Conservation (phyloP, 2,329 filamentous ascomycete species). For the Eurotiales sp. region DNA sequence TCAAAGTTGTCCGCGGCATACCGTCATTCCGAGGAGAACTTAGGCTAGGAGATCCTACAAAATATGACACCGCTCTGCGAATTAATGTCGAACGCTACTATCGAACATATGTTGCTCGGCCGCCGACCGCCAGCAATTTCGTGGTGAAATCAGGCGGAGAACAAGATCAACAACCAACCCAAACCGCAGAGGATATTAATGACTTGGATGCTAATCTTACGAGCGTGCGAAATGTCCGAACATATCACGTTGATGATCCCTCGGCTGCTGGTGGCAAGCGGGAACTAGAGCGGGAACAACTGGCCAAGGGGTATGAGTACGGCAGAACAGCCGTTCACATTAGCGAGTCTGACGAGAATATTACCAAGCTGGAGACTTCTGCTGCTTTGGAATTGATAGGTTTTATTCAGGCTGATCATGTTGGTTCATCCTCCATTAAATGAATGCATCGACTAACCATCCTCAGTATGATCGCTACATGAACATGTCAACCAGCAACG, state of each 20-base stretch:
- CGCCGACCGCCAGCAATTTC: conserved; percentile 74
- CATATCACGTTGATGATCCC: conserved; percentile 76
- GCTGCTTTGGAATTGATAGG: conserved; percentile 78
- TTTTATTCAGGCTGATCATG: conserved; percentile 71
- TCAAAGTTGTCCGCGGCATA: conserved; percentile 73
- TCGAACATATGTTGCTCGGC: conserved; percentile 71
- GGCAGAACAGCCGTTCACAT: conserved; percentile 89
- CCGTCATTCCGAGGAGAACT: conserved; percentile 76
- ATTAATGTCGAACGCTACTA: conserved; percentile 92
- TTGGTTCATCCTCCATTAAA: conserved; percentile 33
- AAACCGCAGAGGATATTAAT: conserved; percentile 23
- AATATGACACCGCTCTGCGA: conserved; percentile 68
- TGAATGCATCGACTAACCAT: conserved; percentile 4
- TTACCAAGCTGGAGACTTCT: conserved; percentile 79
- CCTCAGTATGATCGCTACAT: conserved; percentile 77
- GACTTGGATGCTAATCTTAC: conserved; percentile 47
- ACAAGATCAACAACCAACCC: conserved; percentile 49
- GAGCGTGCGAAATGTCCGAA: conserved; percentile 70
- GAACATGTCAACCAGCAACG: conserved; percentile 74
- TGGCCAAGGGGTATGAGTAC: conserved; percentile 94
- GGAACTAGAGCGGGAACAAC: conserved; percentile 74
- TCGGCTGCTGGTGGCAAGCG: conserved; percentile 71
- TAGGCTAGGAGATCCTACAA: conserved; percentile 71
- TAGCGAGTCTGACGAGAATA: conserved; percentile 76
- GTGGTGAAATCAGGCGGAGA: conserved; percentile 53